Evolutionary conservation across 768 basidiomycete species (phyloP).

Genomic region (Russula lepida): DNA sequence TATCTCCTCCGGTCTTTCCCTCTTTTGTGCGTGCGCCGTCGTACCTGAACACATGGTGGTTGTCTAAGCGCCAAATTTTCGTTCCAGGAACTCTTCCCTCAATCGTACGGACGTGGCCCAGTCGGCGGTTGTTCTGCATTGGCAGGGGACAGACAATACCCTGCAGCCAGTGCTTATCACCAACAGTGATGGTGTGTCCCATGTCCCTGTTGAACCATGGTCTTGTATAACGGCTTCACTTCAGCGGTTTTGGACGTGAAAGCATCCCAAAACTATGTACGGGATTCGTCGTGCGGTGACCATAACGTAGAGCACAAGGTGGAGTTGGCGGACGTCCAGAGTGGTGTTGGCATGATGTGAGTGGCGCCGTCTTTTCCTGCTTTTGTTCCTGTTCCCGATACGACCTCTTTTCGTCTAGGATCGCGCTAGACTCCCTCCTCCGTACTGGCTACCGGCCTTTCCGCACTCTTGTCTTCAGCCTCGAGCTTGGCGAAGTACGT

Average conservation of each 20-base stretch:
- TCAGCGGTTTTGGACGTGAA: background rate
- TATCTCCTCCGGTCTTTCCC: background rate
- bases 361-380: background rate
- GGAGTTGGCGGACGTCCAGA: background rate
- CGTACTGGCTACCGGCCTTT: conserved; percentile 1
- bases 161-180: conserved; percentile 3
- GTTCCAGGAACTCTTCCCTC: background rate
- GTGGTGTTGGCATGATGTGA: background rate
- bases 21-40: background rate
- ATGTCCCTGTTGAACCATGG: background rate
- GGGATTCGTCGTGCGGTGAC: background rate
- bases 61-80: background rate
- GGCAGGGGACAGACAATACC: background rate
- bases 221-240: background rate
- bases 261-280: background rate
- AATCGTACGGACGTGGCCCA: background rate
- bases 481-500: conserved; percentile 8
- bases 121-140: conserved; percentile 6
- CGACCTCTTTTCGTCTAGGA: background rate
- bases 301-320: background rate
- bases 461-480: background rate
- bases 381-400: background rate
- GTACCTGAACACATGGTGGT: background rate
- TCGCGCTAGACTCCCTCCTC: background rate
- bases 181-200: background rate